phyloP scores from a whole-genome alignment of 106 monocot species.

The Dioscorea dumetorum region DNA sequence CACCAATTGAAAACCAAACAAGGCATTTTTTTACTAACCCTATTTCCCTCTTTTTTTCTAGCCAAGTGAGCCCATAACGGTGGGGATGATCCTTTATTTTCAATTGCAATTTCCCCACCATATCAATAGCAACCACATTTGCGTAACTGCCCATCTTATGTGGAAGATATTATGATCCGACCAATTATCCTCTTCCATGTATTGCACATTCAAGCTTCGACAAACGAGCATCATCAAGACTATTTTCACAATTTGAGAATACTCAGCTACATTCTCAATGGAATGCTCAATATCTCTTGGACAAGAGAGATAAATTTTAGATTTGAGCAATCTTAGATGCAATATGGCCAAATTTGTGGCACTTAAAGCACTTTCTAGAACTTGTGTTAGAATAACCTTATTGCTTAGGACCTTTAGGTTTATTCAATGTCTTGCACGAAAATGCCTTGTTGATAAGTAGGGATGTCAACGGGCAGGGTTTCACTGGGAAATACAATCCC shows the following conservation, averaged over 20 bases:
- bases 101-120: background rate
- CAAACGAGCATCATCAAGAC: background rate
- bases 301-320: background rate
- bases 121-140: background rate
- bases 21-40: background rate
- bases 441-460: no score
- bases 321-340: background rate
- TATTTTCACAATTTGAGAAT: background rate
- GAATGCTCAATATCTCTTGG: background rate
- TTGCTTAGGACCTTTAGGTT: background rate
- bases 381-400: background rate
- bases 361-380: background rate
- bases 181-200: background rate
- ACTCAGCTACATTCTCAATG: background rate
- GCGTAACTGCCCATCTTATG: background rate
- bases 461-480: no score
- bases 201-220: background rate
- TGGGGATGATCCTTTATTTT: background rate
- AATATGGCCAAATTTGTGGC: background rate
- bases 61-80: background rate
- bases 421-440: background rate
- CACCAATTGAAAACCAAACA: conserved; percentile 1
- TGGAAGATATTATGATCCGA: background rate
- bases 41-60: background rate
- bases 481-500: no score